phyloP scores from a whole-genome alignment of 2,329 filamentous ascomycete genomes.

The Colletotrichum sp. region DNA sequence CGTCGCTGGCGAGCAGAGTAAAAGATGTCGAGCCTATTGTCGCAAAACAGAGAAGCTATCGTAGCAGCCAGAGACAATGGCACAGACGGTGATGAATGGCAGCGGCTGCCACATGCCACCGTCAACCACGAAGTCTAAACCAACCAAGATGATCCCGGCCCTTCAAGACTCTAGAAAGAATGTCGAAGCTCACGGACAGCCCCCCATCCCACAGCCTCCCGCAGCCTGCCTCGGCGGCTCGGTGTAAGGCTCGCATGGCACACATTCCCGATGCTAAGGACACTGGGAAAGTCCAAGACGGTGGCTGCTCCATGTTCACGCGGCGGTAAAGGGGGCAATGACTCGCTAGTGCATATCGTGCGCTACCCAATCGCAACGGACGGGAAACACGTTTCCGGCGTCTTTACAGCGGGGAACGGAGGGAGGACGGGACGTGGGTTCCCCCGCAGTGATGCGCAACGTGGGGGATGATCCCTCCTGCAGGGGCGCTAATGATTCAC shows the following conservation, averaged over 20 bases:
- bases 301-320: not conserved
- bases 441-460: not conserved
- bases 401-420: not conserved
- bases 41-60: not conserved
- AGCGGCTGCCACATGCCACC: not conserved
- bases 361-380: not conserved
- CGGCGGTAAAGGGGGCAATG: not conserved
- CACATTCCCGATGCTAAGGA: not conserved
- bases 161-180: not conserved
- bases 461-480: not conserved
- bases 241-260: not conserved
- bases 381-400: not conserved
- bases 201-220: not conserved
- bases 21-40: not conserved
- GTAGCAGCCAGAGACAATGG: not conserved
- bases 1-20: not conserved
- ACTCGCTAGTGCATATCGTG: not conserved
- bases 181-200: not conserved
- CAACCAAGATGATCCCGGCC: not conserved
- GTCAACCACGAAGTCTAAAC: not conserved
- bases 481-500: not conserved
- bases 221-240: not conserved
- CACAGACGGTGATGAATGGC: not conserved
- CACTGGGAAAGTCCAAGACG: not conserved
- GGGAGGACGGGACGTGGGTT: not conserved